These are phyloP conservation scores for Lactarius pseudohatsudake DNA, from an alignment of 768 basidiomycete genomes.

Conservation along the genomic window DNA sequence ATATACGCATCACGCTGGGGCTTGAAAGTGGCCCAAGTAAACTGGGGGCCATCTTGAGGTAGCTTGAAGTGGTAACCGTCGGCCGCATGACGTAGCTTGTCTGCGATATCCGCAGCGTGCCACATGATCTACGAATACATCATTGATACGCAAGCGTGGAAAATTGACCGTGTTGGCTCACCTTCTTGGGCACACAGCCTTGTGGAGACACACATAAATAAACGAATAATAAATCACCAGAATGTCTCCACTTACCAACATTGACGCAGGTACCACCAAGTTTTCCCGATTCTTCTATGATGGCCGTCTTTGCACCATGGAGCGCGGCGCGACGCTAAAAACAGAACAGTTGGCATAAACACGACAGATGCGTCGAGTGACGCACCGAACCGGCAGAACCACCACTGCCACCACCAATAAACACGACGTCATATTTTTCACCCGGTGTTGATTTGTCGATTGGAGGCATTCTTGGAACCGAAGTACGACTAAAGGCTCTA, in stretches of 20 bases:
- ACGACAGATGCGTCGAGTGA: background rate
- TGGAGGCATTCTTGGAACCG: constrained; percentile 64
- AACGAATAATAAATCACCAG: background rate
- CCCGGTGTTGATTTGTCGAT: constrained; percentile 55
- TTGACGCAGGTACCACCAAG: constrained; percentile 98
- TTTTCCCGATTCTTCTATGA: constrained; percentile 72
- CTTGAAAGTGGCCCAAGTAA: constrained; percentile 92
- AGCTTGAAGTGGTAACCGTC: constrained; percentile 66
- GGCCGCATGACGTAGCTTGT: constrained; percentile 75
- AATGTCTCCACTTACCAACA: constrained; percentile 65
- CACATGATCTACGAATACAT: constrained; percentile 79
- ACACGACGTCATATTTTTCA: constrained; percentile 79
- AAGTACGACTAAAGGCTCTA: constrained; percentile 44
- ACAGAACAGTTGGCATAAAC: constrained; percentile 7
- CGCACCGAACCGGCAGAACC: constrained; percentile 85
- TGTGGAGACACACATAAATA: background rate
- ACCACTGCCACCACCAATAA: constrained; percentile 92
- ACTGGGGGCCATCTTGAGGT: constrained; percentile 47
- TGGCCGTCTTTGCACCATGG: constrained; percentile 91
- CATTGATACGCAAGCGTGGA: background rate
- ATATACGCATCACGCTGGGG: constrained; percentile 96
- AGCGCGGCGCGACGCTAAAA: constrained; percentile 81
- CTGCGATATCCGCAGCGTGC: constrained; percentile 89
- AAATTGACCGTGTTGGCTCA: constrained; percentile 32
- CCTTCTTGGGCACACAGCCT: constrained; percentile 99